Conservation (phyloP, 345 rosid genomes). For the Erysimum cheiranthoides region DNA sequence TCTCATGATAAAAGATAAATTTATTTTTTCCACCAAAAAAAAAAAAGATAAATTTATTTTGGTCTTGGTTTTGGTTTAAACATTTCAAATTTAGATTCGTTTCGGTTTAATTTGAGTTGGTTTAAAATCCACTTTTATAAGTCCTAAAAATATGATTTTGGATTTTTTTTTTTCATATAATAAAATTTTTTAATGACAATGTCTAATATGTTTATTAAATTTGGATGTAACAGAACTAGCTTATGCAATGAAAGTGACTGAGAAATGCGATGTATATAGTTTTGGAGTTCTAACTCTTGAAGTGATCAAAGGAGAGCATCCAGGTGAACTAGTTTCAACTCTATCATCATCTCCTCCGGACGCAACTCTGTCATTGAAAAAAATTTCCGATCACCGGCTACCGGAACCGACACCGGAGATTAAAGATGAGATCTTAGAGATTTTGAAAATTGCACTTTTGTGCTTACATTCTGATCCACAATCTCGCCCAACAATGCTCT, state of each 20-base stretch:
- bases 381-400: slow-evolving; percentile 27
- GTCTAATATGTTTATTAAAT: slow-evolving; percentile 7
- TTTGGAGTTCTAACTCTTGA: slow-evolving; percentile 53
- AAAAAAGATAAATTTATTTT: too few relatives aligned
- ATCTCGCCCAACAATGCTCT: slow-evolving; percentile 48
- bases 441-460: slow-evolving; percentile 30
- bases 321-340: slow-evolving; percentile 45
- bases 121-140: background rate
- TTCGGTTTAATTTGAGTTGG: background rate
- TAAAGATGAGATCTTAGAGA: slow-evolving; percentile 8
- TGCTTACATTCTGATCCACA: slow-evolving; percentile 47
- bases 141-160: background rate
- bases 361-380: background rate
- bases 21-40: too few relatives aligned
- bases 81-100: background rate
- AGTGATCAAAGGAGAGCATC: slow-evolving; percentile 50
- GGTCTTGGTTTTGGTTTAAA: background rate
- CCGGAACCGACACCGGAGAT: slow-evolving; percentile 21
- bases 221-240: slow-evolving; percentile 51
- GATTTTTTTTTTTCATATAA: background rate
- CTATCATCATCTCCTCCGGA: slow-evolving; percentile 10
- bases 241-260: slow-evolving; percentile 47
- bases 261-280: slow-evolving; percentile 55
- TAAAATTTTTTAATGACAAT: background rate
- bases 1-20: too few relatives aligned